Conservation (phyloP, 345 rosid genomes). For the Atalantia buxifolia region DNA sequence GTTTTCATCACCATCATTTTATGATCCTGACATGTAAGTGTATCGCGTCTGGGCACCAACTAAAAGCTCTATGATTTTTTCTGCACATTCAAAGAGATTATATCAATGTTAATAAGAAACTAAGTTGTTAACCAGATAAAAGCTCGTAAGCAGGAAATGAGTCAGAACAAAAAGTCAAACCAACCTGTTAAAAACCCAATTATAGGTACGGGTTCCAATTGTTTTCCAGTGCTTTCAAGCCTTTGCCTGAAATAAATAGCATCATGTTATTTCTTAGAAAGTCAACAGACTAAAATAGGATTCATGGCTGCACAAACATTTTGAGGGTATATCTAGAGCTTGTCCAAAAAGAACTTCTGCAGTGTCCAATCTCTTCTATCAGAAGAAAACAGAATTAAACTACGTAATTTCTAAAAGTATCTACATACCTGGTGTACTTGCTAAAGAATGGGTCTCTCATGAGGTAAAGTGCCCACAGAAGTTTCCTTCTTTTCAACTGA, state of each 20-base stretch:
- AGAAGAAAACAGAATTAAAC: neutral
- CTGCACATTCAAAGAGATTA: constrained; percentile 34
- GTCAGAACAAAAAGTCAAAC: neutral
- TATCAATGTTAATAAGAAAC: neutral
- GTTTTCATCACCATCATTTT: constrained; percentile 22
- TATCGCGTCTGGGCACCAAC: constrained; percentile 89
- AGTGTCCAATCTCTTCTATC: neutral
- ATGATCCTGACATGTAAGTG: constrained; percentile 93
- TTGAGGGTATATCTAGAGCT: no score
- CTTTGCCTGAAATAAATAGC: constrained; percentile 51
- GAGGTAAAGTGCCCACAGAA: constrained; percentile 85
- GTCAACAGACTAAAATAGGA: no score
- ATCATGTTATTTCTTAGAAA: neutral
- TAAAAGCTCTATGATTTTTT: constrained; percentile 76
- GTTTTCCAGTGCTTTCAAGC: constrained; percentile 62
- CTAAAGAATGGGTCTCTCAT: constrained; percentile 96
- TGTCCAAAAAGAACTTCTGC: no score
- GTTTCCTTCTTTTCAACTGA: constrained; percentile 80
- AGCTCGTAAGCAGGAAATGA: neutral
- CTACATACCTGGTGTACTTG: constrained; percentile 69
- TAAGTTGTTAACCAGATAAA: neutral
- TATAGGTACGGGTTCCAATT: constrained; percentile 64
- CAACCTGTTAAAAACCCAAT: constrained; percentile 72
- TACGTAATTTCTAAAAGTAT: neutral
- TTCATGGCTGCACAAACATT: no score